Percentiles rank a stretch among this genome's conserved stretches.
Conservation (phyloP, 306 rosid genomes). For the Arachis stenosperma region DNA sequence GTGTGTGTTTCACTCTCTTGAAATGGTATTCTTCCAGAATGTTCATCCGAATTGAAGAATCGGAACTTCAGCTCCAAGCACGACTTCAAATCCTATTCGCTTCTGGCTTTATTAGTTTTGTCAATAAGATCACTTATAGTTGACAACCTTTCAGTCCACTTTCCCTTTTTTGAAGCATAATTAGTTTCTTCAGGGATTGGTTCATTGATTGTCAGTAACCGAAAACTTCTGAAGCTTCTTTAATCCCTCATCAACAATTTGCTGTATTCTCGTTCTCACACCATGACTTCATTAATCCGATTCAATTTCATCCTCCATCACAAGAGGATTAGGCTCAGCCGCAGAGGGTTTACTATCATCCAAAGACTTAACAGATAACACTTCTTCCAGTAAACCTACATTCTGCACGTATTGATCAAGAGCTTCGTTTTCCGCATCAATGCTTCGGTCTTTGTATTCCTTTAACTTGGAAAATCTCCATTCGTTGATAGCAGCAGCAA, state of each 20-base stretch:
- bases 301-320: constrained; percentile 41
- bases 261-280: constrained; percentile 60
- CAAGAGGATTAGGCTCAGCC: constrained; percentile 43
- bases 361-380: constrained; percentile 62
- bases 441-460: constrained; percentile 70
- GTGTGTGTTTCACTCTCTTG: constrained; percentile 42
- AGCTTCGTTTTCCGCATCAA: constrained; percentile 86
- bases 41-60: constrained; percentile 53
- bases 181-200: constrained; percentile 53
- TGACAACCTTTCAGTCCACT: constrained; percentile 58
- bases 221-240: constrained; percentile 57
- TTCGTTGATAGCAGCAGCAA: constrained; percentile 82
- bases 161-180: constrained; percentile 49
- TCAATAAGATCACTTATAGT: constrained; percentile 72
- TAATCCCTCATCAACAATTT: constrained; percentile 75
- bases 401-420: constrained; percentile 91
- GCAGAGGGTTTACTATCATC: constrained; percentile 54
- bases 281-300: constrained; percentile 43
- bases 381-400: constrained; percentile 75
- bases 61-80: constrained; percentile 72
- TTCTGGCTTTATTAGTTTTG: constrained; percentile 84
- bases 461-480: constrained; percentile 94
- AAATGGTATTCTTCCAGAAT: constrained; percentile 41
- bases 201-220: constrained; percentile 48
- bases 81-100: constrained; percentile 78